Base-by-base conservation (phyloP, 129 eudicot genomes). In the Lactuca saligna region DNA sequence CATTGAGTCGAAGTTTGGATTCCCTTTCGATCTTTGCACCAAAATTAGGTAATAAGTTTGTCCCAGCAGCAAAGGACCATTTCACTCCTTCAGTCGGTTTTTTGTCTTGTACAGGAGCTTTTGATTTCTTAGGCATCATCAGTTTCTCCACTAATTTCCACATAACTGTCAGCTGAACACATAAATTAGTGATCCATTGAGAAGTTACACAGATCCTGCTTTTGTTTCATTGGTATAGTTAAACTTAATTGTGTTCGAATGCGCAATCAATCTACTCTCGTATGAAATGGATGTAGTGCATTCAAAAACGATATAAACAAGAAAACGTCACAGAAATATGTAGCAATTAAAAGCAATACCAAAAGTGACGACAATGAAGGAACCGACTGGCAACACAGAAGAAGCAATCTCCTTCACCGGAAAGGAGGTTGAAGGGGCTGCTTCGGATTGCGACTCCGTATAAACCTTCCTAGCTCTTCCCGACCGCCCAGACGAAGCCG, bases 121-220 rank as follows among this genome's bases (percentile, higher is more conserved):
- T 85, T 29, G 83, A 33, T 37, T 82, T 78, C 79, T 87, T 89
- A 17, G 97, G 92, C 69, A 78, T 62, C 68, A 85, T 67, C 50
- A 86, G 39, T 63, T 85, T 89, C 83, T 71, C 90, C 82, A 80
- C 86, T 81, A 94, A 66, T 76, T 87, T 89, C 97, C 97, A 89
- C 75, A 89, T 46, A 83, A 94, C 97, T 89, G 95, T 89, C 78
- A 87, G 79, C 99, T 94, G 93, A 86, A 83, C 58, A 83, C 74
- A 83, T 65, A 76, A 71, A 81, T 86, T 82, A 89, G 90, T 77
- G 61, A 70, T 80, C 81, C 70, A 73, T 70, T 70, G 81, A 69
- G 68, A 75, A 78, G 65, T 78, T 64, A 46, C n/a, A 46, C 51
- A 46, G 13, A 46, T 46, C 51, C 2, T 46, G 4, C 5, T 46